Evolutionary conservation across 2,329 filamentous ascomycete species (phyloP), one percentile per base, ranked within the genome.

Genomic region (Colletotrichum phormii): DNA sequence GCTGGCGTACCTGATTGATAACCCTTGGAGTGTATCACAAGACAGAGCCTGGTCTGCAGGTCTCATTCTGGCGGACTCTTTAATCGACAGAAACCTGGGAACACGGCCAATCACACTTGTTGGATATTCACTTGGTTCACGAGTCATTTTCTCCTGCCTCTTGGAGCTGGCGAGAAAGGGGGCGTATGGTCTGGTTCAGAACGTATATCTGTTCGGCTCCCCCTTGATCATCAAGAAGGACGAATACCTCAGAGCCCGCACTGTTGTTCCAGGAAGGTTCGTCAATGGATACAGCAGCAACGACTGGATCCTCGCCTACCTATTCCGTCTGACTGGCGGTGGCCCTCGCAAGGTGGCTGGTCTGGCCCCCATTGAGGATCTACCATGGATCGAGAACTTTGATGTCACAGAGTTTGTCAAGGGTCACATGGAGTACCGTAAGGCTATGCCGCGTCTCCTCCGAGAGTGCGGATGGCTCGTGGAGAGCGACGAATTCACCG

Each of bases 21-120:
- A 99, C 79, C 97, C 97, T 0, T 99, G 97, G 97, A 95, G 93
- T 31, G 95, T 98, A n/a, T 98, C 97, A 1, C 89, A 98, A 62
- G 95, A 97, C 78, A 91, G 97, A 77, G 97, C 97, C 35, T 95
- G 93, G 78, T 89, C 94, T 68, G 94, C 96, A 8, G 97, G 97
- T 3, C 89, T 98, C 59, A 97, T 99, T 80, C 88, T 99, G 66
- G 97, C 97, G 1, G 97, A 99, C 82, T 98, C 96, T 0, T 86
- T 99, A 42, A 94, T 97, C 73, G 95, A 98, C 77, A 91, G 95
- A 61, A 98, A 97, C 79, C 87, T 99, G 24, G 97, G 97, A 18
- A 95, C 95, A 6, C 89, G 97, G 33, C 97, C 97, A 0, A 92
- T 98, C 73, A 99, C 97, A 0, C 89, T 99, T 9, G 93, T 98